phyloP scores from a whole-genome alignment of 495 filamentous ascomycete genomes.

The Extremus antarcticus region DNA sequence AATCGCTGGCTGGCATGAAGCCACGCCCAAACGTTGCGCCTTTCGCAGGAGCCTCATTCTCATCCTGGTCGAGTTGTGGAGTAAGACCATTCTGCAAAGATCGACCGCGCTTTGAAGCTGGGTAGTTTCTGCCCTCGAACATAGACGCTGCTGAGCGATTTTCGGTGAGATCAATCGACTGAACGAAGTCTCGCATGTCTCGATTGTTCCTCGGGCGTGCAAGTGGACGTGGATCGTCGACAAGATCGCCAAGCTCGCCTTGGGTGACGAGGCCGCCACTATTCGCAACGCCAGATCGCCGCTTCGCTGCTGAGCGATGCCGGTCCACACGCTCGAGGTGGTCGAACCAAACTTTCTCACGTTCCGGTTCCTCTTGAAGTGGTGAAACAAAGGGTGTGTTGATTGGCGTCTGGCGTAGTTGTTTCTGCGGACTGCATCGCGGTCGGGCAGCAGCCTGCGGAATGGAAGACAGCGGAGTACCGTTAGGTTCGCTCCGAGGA shows the following conservation, averaged over 20 bases:
- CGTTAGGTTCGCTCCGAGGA: background rate
- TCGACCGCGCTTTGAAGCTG: background rate
- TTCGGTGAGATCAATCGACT: background rate
- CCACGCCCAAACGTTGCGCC: background rate
- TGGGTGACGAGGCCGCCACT: conserved; percentile 9
- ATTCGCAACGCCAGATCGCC: background rate
- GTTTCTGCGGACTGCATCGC: conserved; percentile 4
- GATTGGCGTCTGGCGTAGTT: conserved; percentile 16
- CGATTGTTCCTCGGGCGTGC: conserved; percentile 19
- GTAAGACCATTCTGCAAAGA: background rate
- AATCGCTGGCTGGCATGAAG: conserved; percentile 14
- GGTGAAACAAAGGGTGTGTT: conserved; percentile 33
- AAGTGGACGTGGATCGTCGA: conserved; percentile 10
- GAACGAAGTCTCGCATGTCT: conserved; percentile 25
- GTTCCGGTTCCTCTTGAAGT: conserved; percentile 12
- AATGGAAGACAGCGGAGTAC: conserved; percentile 23
- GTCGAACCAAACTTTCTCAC: conserved; percentile 28
- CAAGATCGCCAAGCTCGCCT: conserved; percentile 15
- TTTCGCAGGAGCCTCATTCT: conserved; percentile 3
- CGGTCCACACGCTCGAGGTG: conserved; percentile 5
- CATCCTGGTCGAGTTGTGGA: background rate
- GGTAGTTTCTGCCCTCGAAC: conserved; percentile 2
- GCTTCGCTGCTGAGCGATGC: background rate
- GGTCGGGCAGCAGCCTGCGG: conserved; percentile 10
- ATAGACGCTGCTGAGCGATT: background rate